phyloP scores from a whole-genome alignment of 2,329 filamentous ascomycete genomes.

The Fusarium pseudonygamai region DNA sequence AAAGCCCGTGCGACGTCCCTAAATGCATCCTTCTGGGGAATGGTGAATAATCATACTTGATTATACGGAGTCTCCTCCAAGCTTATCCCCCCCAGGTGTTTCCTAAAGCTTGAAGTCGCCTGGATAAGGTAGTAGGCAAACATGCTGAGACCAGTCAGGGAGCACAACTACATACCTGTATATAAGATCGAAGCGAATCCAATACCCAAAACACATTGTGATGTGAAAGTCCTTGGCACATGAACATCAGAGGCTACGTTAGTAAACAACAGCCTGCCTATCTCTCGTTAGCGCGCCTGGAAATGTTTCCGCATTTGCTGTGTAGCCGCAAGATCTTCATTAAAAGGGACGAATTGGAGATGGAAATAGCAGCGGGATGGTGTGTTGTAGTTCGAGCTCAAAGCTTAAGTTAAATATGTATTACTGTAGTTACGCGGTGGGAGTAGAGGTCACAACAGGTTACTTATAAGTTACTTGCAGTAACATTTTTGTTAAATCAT shows the following conservation, averaged over 20 bases:
- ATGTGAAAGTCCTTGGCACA: slow-evolving; percentile 1
- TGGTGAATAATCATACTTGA: not conserved
- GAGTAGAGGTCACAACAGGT: not conserved
- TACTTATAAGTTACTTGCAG: not conserved
- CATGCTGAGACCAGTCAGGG: not conserved
- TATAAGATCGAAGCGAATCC: slow-evolving; percentile 6
- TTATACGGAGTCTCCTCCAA: not conserved
- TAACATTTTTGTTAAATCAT: not conserved
- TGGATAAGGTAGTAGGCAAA: not conserved
- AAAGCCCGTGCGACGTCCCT: not conserved
- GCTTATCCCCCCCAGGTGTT: not conserved
- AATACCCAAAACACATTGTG: slow-evolving; percentile 5
- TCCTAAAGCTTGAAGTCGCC: not conserved
- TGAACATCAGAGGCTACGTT: not conserved
- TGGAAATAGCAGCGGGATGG: slow-evolving; percentile 1
- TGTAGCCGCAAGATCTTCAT: slow-evolving; percentile 2
- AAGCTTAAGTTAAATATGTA: not conserved
- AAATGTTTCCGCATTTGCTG: not conserved
- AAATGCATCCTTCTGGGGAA: not conserved
- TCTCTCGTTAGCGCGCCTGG: slow-evolving; percentile 8
- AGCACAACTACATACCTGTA: not conserved
- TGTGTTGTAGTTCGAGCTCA: not conserved
- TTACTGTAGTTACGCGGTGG: not conserved
- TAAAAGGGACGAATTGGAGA: not conserved
- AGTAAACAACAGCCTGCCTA: slow-evolving; percentile 12